Evolutionary conservation across 176 grass and related monocot species (phyloP).

Genomic region (Calamus simplicifolius): DNA sequence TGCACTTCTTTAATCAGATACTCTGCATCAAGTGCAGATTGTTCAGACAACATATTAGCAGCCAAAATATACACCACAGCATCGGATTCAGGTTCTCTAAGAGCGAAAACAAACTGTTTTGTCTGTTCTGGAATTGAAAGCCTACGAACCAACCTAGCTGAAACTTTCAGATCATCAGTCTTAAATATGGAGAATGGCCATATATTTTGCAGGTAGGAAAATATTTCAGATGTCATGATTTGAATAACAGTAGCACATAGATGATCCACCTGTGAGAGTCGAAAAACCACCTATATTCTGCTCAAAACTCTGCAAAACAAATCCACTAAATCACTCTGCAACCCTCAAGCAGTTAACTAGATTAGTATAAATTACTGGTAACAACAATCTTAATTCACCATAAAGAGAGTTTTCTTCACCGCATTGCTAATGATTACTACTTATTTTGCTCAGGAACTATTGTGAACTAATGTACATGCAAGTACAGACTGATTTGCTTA

Average conservation of each 20-base stretch:
- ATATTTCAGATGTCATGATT: slow-evolving; percentile 52
- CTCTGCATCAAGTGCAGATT: slow-evolving; percentile 65
- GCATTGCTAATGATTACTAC: too few relatives aligned
- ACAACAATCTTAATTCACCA: too few relatives aligned
- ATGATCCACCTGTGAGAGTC: neutral
- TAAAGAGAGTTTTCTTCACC: too few relatives aligned
- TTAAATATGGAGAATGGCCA: slow-evolving; percentile 75
- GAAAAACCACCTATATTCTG: neutral
- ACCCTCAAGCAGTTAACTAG: too few relatives aligned
- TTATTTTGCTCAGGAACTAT: too few relatives aligned
- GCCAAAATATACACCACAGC: slow-evolving; percentile 76
- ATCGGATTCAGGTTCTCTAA: slow-evolving; percentile 47
- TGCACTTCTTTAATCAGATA: slow-evolving; percentile 66
- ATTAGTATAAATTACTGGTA: too few relatives aligned
- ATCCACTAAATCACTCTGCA: too few relatives aligned
- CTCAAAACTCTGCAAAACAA: too few relatives aligned
- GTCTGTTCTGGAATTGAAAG: slow-evolving; percentile 76
- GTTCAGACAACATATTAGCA: slow-evolving; percentile 68
- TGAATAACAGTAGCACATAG: slow-evolving; percentile 19
- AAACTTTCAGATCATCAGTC: slow-evolving; percentile 61
- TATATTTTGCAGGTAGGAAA: slow-evolving; percentile 39
- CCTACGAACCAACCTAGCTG: slow-evolving; percentile 37
- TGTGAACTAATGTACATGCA: too few relatives aligned
- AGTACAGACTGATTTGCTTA: too few relatives aligned
- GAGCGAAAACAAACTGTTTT: slow-evolving; percentile 85